Evolutionary conservation across 2,329 filamentous ascomycete species (phyloP), one percentile per base, ranked within the genome.

Genomic region (Phialemoniopsis sp.): DNA sequence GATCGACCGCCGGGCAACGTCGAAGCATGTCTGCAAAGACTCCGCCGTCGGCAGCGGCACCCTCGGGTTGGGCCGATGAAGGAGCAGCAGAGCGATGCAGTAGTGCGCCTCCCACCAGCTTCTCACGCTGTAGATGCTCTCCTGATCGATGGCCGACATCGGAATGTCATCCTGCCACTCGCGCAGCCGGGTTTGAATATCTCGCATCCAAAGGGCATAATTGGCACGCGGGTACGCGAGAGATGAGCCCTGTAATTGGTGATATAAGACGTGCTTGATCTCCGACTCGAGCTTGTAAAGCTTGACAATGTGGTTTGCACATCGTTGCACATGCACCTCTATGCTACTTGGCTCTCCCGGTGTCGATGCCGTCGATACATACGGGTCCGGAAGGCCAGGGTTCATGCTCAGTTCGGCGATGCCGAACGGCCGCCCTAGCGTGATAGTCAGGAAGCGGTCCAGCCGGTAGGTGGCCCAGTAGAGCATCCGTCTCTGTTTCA

Each of bases 251-350:
- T 52, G 51, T 9, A 45, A 40, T 39, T 54, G 55, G 34, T 46
- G 50, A 36, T 60, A 51, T 8, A 53, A 50, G 19, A 61, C 56
- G 35, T 59, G 56, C 32, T 52, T 59, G 34, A 61, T 58, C 38
- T 61, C 57, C 12, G 58, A 60, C 40, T 59, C 53, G 8, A 61
- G 51, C 38, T 53, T 53, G 14, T 52, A 48, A 21, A 60, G 42
- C 18, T 31, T 43, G 32, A 54, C 47, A 13, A 60, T 38, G 38
- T 61, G 58, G 31, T 61, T 60, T 28, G 53, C 46, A 36, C 52
- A 53, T 40, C 46, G 48, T 39, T 58, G 50, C 8, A 36, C 41
- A 33, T 55, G 51, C 10, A 44, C 36, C 15, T 54, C 34, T 29
- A 28, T 13, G 15, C 21, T 29, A 28, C 18, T 26, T 15, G 28